Evolutionary conservation across 2,329 filamentous ascomycete species (phyloP).

Genomic region (Microdochium trichocladiopsis): DNA sequence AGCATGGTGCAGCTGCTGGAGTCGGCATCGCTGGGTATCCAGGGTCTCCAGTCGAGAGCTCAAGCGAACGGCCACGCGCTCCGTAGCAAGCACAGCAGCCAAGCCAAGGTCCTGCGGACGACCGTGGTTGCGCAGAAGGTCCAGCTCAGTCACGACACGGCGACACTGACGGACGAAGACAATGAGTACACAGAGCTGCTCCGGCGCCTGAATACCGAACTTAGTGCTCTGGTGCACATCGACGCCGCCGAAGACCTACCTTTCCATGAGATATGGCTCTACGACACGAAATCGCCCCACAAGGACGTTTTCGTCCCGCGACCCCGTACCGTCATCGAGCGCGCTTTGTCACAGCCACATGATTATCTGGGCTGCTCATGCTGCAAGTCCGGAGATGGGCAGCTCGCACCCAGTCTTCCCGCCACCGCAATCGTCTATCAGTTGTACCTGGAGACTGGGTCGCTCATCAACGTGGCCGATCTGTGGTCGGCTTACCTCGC

Average conservation of each 20-base stretch:
- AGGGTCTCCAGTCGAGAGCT: constrained; percentile 35
- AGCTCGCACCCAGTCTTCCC: constrained; percentile 55
- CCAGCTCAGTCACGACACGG: constrained; percentile 68
- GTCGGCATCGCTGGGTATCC: constrained; percentile 36
- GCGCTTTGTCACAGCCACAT: constrained; percentile 64
- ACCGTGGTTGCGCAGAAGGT: constrained; percentile 79
- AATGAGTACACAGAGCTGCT: constrained; percentile 62
- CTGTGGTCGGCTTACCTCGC: constrained; percentile 71
- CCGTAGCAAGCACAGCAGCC: constrained; percentile 68
- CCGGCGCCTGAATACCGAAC: constrained; percentile 42
- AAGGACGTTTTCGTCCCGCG: constrained; percentile 69
- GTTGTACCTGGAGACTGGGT: constrained; percentile 70
- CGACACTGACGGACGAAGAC: constrained; percentile 63
- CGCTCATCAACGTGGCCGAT: constrained; percentile 72
- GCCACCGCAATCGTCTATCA: constrained; percentile 70
- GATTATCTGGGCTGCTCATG: constrained; percentile 73
- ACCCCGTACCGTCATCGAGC: constrained; percentile 63
- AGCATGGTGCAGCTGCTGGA: constrained; percentile 25
- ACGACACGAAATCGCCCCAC: constrained; percentile 63
- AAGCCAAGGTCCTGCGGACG: constrained; percentile 63
- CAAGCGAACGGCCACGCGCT: constrained; percentile 42
- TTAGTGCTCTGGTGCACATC: constrained; percentile 30
- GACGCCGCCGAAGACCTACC: constrained; percentile 39
- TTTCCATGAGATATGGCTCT: constrained; percentile 68
- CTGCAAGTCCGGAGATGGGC: constrained; percentile 43